Percentiles rank a stretch among this genome's conserved stretches.
Evolutionary conservation across 2,329 filamentous ascomycete species (phyloP).

Genomic region (Colletotrichum tropicicola): DNA sequence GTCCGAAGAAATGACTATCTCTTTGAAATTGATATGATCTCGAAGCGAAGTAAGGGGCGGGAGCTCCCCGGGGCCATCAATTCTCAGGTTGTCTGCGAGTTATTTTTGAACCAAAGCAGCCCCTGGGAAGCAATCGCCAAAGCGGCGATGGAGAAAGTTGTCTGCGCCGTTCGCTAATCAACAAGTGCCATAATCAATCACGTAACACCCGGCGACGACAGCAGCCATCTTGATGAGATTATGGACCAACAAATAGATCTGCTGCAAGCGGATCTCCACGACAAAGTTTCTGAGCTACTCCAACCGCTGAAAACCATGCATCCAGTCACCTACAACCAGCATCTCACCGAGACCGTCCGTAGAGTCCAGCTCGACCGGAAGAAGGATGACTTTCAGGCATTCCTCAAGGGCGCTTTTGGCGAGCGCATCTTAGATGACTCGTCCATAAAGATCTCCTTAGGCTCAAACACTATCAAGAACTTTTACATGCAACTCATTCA

Average conservation of each 20-base stretch:
- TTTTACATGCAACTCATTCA: neutral
- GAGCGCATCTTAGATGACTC: no score
- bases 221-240: neutral
- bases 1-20: neutral
- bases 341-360: neutral
- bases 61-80: neutral
- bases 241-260: neutral
- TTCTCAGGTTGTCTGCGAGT: neutral
- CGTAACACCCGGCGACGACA: neutral
- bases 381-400: neutral
- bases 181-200: neutral
- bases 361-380: neutral
- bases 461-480: neutral
- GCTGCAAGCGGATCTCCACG: neutral
- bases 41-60: neutral
- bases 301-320: neutral
- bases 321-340: neutral
- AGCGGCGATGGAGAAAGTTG: neutral
- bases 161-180: neutral
- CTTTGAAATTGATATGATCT: neutral
- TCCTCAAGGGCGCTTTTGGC: no score
- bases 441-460: neutral
- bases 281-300: neutral
- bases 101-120: neutral
- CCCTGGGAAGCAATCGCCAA: neutral